These are phyloP conservation scores for Mycena citricolor DNA, from an alignment of 1,284 basidiomycete genomes.

Conservation along the genomic window DNA sequence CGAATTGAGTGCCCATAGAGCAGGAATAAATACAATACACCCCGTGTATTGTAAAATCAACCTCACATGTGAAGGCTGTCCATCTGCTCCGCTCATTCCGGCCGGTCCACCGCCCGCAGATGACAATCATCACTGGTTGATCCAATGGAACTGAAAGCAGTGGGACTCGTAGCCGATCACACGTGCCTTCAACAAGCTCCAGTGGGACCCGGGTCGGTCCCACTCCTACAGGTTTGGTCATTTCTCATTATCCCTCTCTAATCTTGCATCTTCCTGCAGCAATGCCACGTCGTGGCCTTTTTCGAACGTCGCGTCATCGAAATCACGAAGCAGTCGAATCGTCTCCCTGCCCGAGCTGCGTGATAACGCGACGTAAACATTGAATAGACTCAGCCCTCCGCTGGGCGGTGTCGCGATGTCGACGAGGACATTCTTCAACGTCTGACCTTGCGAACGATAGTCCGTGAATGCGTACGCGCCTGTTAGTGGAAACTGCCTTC, in stretches of 20 bases:
- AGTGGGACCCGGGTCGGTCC: too few species aligned
- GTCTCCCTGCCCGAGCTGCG: not conserved
- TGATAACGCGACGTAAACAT: not conserved
- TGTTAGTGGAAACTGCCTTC: conserved; percentile 28
- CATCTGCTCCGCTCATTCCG: too few species aligned
- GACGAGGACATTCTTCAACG: conserved; percentile 29
- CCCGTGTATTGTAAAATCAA: too few species aligned
- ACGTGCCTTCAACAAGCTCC: too few species aligned
- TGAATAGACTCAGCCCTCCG: conserved; percentile 18
- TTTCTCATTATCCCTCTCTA: not conserved
- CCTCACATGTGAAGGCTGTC: too few species aligned
- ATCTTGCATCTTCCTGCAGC: not conserved
- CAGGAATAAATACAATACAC: too few species aligned
- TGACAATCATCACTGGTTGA: too few species aligned
- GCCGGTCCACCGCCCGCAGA: too few species aligned
- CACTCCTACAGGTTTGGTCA: too few species aligned
- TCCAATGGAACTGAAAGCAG: too few species aligned
- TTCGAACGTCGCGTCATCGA: not conserved
- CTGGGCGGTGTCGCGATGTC: conserved; percentile 30
- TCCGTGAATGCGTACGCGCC: conserved; percentile 35
- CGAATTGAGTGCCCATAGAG: too few species aligned
- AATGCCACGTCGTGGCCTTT: not conserved
- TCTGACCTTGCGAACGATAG: conserved; percentile 36
- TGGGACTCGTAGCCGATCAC: too few species aligned
- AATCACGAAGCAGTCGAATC: not conserved